A percentile compares a stretch with the other conserved stretches of the same genome.
Evolutionary conservation across 1,139 yeast genomes (phyloP).

Genomic region (Suhomyces wounanorum): DNA sequence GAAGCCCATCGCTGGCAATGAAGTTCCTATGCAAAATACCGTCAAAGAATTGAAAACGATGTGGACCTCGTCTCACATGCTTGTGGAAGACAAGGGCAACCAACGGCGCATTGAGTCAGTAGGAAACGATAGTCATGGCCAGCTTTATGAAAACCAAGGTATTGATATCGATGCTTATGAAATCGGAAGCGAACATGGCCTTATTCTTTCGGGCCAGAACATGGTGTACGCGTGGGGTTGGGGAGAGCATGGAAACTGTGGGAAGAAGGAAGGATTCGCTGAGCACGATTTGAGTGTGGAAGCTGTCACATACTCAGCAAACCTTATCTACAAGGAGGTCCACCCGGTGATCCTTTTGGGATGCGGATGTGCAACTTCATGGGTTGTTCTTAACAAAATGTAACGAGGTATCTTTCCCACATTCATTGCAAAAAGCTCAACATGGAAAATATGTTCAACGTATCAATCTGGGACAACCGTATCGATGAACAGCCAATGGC

Average conservation of each 20-base stretch:
- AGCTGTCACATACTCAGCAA: conserved; percentile 22
- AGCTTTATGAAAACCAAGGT: conserved; percentile 41
- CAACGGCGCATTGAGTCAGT: conserved; percentile 37
- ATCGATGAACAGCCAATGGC: conserved; percentile 39
- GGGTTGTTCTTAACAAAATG: conserved; percentile 44
- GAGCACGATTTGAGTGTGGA: conserved; percentile 2
- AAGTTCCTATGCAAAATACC: neutral
- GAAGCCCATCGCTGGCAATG: conserved; percentile 5
- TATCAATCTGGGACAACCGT: conserved; percentile 64
- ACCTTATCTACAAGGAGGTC: conserved; percentile 32
- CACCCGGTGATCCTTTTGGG: conserved; percentile 34
- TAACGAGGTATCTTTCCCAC: conserved; percentile 80
- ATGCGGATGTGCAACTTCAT: conserved; percentile 49
- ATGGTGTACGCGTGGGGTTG: conserved; percentile 85
- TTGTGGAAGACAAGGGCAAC: neutral
- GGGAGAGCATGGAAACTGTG: conserved; percentile 99
- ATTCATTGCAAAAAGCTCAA: conserved; percentile 62
- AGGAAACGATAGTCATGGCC: conserved; percentile 83
- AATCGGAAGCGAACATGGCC: conserved; percentile 88
- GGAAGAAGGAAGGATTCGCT: conserved; percentile 28
- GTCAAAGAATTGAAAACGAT: conserved; percentile 48
- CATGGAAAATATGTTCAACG: conserved; percentile 84
- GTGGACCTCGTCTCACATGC: conserved; percentile 81
- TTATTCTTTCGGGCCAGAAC: conserved; percentile 36
- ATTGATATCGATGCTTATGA: conserved; percentile 25